Evolutionary conservation across 768 basidiomycete species (phyloP).

Genomic region (Mycena vitilis): DNA sequence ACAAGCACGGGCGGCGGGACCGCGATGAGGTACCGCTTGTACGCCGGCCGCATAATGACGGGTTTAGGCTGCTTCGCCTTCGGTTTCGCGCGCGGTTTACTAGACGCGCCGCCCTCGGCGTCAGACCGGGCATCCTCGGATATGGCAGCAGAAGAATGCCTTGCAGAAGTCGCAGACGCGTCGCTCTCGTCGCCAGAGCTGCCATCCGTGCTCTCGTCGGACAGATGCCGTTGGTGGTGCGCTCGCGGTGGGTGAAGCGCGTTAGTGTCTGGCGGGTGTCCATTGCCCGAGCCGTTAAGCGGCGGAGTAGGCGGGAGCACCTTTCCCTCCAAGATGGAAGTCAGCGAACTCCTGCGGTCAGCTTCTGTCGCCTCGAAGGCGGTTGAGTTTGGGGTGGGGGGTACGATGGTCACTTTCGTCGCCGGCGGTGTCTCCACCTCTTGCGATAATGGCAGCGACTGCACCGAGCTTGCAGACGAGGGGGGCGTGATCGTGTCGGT

Average conservation of each 20-base stretch:
- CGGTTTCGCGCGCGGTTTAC: slow-evolving; percentile 35
- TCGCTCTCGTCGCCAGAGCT: slow-evolving; percentile 60
- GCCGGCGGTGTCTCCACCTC: slow-evolving; percentile 31
- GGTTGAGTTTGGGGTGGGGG: slow-evolving; percentile 28
- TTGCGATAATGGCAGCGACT: slow-evolving; percentile 25
- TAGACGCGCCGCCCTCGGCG: slow-evolving; percentile 3
- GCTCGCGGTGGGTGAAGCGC: slow-evolving; percentile 36
- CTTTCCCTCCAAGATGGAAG: slow-evolving; percentile 23
- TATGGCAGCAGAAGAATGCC: slow-evolving; percentile 14
- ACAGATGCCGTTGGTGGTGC: slow-evolving; percentile 26
- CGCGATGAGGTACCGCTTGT: slow-evolving; percentile 94
- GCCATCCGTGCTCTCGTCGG: slow-evolving; percentile 46
- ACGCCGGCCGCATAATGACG: slow-evolving; percentile 83
- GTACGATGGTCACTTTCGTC: slow-evolving; percentile 30
- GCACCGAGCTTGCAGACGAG: slow-evolving; percentile 34
- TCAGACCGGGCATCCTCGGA: slow-evolving; percentile 23
- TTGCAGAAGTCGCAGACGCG: slow-evolving; percentile 25
- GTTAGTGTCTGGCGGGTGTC: not conserved
- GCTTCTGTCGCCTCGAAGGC: slow-evolving; percentile 13
- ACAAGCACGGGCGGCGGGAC: slow-evolving; percentile 89
- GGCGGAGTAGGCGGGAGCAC: slow-evolving; percentile 7
- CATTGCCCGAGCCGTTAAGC: slow-evolving; percentile 10
- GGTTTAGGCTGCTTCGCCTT: slow-evolving; percentile 56
- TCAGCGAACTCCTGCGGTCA: slow-evolving; percentile 3
- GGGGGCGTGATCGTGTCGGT: slow-evolving; percentile 31